Evolutionary conservation across 2,329 filamentous ascomycete species (phyloP).

Genomic region (Aureobasidium lini): DNA sequence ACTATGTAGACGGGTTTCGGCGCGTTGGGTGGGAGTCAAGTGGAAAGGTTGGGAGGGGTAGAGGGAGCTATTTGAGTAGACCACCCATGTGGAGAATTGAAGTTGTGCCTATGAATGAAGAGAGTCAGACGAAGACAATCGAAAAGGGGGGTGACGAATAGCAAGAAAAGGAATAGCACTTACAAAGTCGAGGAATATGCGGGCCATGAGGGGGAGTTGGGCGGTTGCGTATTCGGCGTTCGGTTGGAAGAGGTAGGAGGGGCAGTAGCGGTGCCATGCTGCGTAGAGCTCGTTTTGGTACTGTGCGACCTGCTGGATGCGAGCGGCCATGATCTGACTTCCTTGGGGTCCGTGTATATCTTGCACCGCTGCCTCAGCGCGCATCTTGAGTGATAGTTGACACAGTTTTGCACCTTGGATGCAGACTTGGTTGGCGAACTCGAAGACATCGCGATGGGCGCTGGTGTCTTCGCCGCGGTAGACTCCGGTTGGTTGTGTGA

Average conservation of each 20-base stretch:
- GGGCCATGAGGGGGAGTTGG: conserved; percentile 24
- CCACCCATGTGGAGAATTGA: conserved; percentile 25
- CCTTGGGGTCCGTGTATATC: not conserved
- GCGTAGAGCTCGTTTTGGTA: conserved; percentile 24
- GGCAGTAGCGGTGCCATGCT: conserved; percentile 25
- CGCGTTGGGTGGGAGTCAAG: conserved; percentile 29
- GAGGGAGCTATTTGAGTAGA: conserved; percentile 50
- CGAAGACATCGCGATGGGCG: conserved; percentile 32
- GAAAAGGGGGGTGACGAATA: not conserved
- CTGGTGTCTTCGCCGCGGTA: not conserved
- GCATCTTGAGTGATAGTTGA: conserved; percentile 35
- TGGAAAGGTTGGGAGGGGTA: conserved; percentile 45
- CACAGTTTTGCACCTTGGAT: conserved; percentile 39
- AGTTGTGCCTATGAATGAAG: conserved; percentile 2
- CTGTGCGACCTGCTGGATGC: conserved; percentile 19
- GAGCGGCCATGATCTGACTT: conserved; percentile 17
- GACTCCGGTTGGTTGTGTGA: not conserved
- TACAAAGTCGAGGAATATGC: conserved; percentile 37
- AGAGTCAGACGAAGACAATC: not conserved
- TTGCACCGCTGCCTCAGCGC: conserved; percentile 26
- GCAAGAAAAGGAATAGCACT: conserved; percentile 22
- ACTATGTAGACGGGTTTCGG: conserved; percentile 39
- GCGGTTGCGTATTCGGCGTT: conserved; percentile 22
- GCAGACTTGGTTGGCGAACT: conserved; percentile 39
- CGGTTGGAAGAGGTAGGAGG: conserved; percentile 19